Conservation (phyloP, 1,139 yeast genomes). For the Pichia sp. region DNA sequence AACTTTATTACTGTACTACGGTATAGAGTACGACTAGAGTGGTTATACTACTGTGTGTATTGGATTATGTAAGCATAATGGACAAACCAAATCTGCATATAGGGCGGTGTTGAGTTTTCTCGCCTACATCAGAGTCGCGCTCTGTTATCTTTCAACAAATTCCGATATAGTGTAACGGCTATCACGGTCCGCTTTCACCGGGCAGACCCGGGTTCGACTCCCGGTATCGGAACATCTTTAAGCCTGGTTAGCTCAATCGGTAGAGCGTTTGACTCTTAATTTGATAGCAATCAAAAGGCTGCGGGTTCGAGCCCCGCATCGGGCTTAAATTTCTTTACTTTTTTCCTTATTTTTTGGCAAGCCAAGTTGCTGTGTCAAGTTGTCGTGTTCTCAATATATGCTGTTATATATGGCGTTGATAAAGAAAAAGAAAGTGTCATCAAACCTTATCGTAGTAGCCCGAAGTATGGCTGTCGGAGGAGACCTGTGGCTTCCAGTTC, state of each 20-base stretch:
- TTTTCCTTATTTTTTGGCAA: background rate
- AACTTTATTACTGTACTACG: background rate
- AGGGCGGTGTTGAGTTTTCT: no score
- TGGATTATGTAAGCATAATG: no score
- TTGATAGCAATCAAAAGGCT: slow-evolving; percentile 33
- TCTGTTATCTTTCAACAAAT: slow-evolving; percentile 1
- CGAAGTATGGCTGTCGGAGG: slow-evolving; percentile 12
- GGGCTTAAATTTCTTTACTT: slow-evolving; percentile 28
- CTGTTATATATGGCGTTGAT: background rate
- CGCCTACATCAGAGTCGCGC: no score
- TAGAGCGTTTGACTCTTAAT: slow-evolving; percentile 37
- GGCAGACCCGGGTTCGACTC: slow-evolving; percentile 76
- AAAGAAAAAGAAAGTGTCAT: background rate
- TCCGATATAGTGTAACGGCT: slow-evolving; percentile 73
- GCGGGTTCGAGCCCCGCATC: slow-evolving; percentile 41
- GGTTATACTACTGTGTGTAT: no score
- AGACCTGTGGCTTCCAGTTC: slow-evolving; percentile 16
- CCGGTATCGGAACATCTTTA: slow-evolving; percentile 56
- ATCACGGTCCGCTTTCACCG: slow-evolving; percentile 75
- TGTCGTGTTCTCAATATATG: no score
- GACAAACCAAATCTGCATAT: no score
- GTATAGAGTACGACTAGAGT: no score
- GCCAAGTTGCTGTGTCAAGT: no score
- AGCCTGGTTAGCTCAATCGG: slow-evolving; percentile 35
- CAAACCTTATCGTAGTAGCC: slow-evolving; percentile 5